Base-by-base conservation (phyloP, 768 basidiomycete genomes). In the Agaricus sinodeliciosus region DNA sequence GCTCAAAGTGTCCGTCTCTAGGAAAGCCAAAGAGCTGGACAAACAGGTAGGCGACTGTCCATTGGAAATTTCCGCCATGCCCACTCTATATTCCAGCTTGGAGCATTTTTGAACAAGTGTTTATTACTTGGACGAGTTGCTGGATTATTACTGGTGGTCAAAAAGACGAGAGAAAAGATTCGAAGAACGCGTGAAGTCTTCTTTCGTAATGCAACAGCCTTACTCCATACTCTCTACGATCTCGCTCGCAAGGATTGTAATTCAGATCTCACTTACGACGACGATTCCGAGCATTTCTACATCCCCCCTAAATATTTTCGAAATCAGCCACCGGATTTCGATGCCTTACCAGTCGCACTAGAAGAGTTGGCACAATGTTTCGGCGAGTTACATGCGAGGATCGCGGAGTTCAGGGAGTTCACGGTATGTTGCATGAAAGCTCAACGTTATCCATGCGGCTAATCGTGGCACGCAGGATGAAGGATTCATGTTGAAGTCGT, bases 391-490 rank as follows among this genome's bases (percentile, higher is more conserved):
- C 44, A 52, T 19, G 44, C 27, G 15, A 18, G 51, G 35, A 46
- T 52, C 39, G 51, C 35, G 3, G 51, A 52, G 16, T 52, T 52
- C 16, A 45, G 35, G 26, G 51, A 52, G 16, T 52, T 52, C 18
- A 52, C 51, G 13, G 51, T 52, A 31, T 1, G 36, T 46, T 7
- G 8, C 15, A 12, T 7, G 18, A 12, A 26, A 13, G 13, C 13
- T n/a, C 25, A 28, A 8, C 15, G 2, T 22, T 4, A n/a, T 15
- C 11, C 12, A 43, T 43, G n/a, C n/a, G 25, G 25, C 43, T 44
- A n/a, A 44, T 8, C 11, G n/a, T 27, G 25, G 12, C 13, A 3
- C 22, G 1, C 13, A 52, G 51, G 51, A 52, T 15, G 51, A 52
- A 27, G 51, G 51, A 13, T 28, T 46, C 12, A 28, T 46, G 11